Evolutionary conservation across 2,329 filamentous ascomycete species (phyloP), one percentile per base, ranked within the genome.

Genomic region (Trichoderma gracile): DNA sequence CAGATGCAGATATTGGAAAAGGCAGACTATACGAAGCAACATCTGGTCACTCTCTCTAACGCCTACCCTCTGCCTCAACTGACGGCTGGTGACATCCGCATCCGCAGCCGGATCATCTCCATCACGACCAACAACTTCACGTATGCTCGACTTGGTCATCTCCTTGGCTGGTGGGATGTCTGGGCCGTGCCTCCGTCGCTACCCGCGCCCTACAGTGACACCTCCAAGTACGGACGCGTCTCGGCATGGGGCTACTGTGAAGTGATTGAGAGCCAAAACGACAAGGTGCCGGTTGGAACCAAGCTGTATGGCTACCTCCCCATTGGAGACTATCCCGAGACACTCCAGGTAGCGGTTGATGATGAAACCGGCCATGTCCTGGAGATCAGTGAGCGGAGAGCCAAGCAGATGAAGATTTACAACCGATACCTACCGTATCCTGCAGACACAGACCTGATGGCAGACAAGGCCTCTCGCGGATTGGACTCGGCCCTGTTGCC

Each of bases 211-310:
- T 59, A 59, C 14, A 7, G 49, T 49, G 43, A 59, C 23, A 19
- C 45, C 7, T 59, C 56, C 56, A 59, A 59, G 14, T 59, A 59
- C 15, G 56, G 56, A 14, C 56, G 56, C 43, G 4, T 59, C 19
- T 59, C 56, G 21, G 19, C 56, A 19, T 59, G 56, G 56, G 56
- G 56, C 15, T 59, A 59, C 21, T 23, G 56, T n/a, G 56, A 59
- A 23, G 56, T 59, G 45, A 59, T 38, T 49, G 56, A 59, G 43
- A 59, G 56, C 43, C 30, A 59, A 14, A 59, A 59, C 45, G 27
- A 47, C 21, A 19, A 25, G 23, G 30, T 59, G 10, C 56, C 19
- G 1, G 19, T 59, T n/a, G 56, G 56, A 5, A 59, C 56, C 21
- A 46, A 59, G 21, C 45, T 59, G 23, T 59, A 19, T 25, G 56